Conservation (phyloP, 805 yeast genomes). For the Aciculoconidium aculeatum region DNA sequence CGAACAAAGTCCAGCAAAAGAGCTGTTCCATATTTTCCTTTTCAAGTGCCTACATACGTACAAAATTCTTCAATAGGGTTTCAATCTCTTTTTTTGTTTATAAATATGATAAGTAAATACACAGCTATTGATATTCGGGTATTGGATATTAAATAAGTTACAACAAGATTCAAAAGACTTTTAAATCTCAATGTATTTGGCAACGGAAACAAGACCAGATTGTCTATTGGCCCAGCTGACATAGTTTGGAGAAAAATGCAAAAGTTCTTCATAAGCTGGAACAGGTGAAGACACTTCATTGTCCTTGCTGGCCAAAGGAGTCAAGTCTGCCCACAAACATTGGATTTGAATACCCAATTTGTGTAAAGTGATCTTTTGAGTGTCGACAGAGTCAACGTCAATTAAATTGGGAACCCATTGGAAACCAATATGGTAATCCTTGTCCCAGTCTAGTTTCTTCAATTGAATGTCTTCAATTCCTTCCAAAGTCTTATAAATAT, state of each 20-base stretch:
- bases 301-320: slow-evolving; percentile 29
- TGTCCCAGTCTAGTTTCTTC: slow-evolving; percentile 60
- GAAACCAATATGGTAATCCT: slow-evolving; percentile 53
- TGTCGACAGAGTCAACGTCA: slow-evolving; percentile 29
- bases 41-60: no score
- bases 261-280: slow-evolving; percentile 69
- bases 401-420: slow-evolving; percentile 71
- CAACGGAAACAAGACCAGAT: slow-evolving; percentile 63
- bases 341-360: slow-evolving; percentile 51
- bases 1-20: no score
- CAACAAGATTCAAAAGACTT: no score
- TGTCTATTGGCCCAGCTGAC: slow-evolving; percentile 59
- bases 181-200: slow-evolving; percentile 40
- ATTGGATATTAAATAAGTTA: no score
- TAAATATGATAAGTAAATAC: no score
- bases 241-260: slow-evolving; percentile 60
- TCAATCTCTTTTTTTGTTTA: no score
- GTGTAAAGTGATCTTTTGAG: slow-evolving; percentile 17
- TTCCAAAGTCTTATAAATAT: slow-evolving; percentile 44
- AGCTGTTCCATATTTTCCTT: no score
- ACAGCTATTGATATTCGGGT: no score
- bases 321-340: slow-evolving; percentile 79
- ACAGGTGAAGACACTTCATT: slow-evolving; percentile 33
- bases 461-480: slow-evolving; percentile 65
- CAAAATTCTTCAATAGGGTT: no score